Base-by-base conservation (phyloP, 2,329 filamentous ascomycete genomes). In the Fusarium bulbicola region DNA sequence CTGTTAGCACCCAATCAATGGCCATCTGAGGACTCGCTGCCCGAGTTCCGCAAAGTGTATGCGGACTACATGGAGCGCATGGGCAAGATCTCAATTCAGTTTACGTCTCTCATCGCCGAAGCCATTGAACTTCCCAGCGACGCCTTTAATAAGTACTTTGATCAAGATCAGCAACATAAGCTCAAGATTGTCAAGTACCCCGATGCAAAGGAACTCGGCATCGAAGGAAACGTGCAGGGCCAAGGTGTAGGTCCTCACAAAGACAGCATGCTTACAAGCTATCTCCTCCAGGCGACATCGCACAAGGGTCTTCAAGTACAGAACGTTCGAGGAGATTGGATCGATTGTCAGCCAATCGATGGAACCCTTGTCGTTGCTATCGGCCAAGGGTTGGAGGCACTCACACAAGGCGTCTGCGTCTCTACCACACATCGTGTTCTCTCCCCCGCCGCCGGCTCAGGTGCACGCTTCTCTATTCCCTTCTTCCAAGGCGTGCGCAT, bases 171-270 rank as follows among this genome's bases (percentile, higher is more conserved):
- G 84, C 94, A 96, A 83, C 93, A 97, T 84, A 97, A 97, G 85
- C 87, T 97, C 77, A 97, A 97, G 85, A 92, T 97, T 67, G 92
- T 97, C 68, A 94, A 93, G 84, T 97, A 96, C 79, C 94, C 94
- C 0, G 94, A 96, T 79, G 81, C 89, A 18, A 82, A 84, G n/a
- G 87, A 90, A 79, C 83, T 93, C 4, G 88, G 87, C 0, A 80
- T 86, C 6, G 80, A 73, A 26, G 80, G 78, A 6, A 83, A 80
- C 43, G 79, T 77, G 28, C 80, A 86, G 72, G 86, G 86, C 39
- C 90, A 91, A 75, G 90, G 85, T 75, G 92, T 95, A 1, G 93
- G 93, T 1, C 93, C 93, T 39, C 93, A 95, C 84, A 95, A 95
- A 81, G 93, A 95, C 81, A 92, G 90, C 76, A 95, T 96, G 93